phyloP scores from a whole-genome alignment of 1,139 yeast genomes.

The Saccharomycopsis hybrid region DNA sequence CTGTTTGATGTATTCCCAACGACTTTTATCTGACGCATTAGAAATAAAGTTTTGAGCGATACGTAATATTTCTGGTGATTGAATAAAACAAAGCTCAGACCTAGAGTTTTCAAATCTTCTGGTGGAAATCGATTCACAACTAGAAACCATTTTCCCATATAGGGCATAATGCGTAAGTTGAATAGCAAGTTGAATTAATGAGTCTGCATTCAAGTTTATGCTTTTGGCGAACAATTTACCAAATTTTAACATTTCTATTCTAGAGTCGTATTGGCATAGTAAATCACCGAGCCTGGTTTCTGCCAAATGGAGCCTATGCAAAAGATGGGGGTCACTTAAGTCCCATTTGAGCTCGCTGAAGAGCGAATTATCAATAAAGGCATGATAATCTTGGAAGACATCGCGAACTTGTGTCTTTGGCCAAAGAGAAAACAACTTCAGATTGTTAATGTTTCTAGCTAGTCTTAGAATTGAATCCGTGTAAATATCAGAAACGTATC shows the following conservation, averaged over 20 bases:
- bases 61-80: conserved; percentile 45
- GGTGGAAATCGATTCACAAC: conserved; percentile 70
- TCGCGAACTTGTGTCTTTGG: conserved; percentile 30
- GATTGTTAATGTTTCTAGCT: conserved; percentile 63
- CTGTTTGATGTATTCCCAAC: conserved; percentile 46
- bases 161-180: conserved; percentile 69
- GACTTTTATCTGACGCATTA: conserved; percentile 35
- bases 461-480: conserved; percentile 68
- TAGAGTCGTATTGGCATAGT: conserved; percentile 62
- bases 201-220: conserved; percentile 54
- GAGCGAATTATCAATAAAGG: conserved; percentile 30
- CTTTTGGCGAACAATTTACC: conserved; percentile 43
- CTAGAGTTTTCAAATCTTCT: conserved; percentile 61
- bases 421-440: conserved; percentile 50
- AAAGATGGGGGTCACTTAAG: conserved; percentile 39
- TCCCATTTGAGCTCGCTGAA: conserved; percentile 39
- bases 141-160: conserved; percentile 61
- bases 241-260: conserved; percentile 35
- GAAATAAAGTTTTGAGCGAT: conserved; percentile 60
- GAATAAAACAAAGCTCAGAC: conserved; percentile 62
- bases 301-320: conserved; percentile 52
- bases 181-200: conserved; percentile 59
- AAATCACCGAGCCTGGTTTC: conserved; percentile 73
- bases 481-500: conserved; percentile 69
- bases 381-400: conserved; percentile 30